Evolutionary conservation across 225 moss, liverwort and hornwort species (phyloP), one percentile per base, ranked within the genome.

Genomic region (Straminergon stramineum): DNA sequence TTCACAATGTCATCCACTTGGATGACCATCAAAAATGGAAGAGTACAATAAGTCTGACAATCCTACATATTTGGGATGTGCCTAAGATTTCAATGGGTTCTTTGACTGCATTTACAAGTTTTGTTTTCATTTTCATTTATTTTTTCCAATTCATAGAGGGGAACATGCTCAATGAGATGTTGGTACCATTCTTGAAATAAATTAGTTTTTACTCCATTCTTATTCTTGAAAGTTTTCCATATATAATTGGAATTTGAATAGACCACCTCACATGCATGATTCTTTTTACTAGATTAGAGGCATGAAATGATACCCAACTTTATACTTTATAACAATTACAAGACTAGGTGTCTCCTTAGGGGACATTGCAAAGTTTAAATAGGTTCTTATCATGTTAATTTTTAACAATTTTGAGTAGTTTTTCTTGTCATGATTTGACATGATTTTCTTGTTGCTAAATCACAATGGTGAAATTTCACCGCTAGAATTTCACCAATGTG

Each of bases 21-120:
- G 0, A 39, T 0, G 0, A 14, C 1, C 14, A 70, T 1, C 0
- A 1, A 7, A 13, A n/a, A 39, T 23, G 4, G 3, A 71, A 15
- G 26, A 26, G 2, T 39, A 41, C 5, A 70, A 41, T 14, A 24
- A 71, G 41, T 26, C 5, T 1, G 1, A 18, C 11, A 31, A 48
- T 0, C 11, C 18, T 11, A 48, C 18, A 75, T 48, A 31, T 48
- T 6, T 7, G 2, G 12, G 51, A 48, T 4, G 15, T 26, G 5
- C 15, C 15, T 26, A 24, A 71, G 9, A 15, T 41, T 71, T 27
- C 9, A 71, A 71, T 27, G 9, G 27, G 0, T 71, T 41, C 9
- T 41, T 71, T 43, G 15, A 71, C 27, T 26, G 26, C 27, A 71
- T 71, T 26, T 41, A 41, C 15, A 27, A 71, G 3, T 41, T 71